phyloP scores from a whole-genome alignment of 164 flowering plant species.

The Cinnamomum chago region DNA sequence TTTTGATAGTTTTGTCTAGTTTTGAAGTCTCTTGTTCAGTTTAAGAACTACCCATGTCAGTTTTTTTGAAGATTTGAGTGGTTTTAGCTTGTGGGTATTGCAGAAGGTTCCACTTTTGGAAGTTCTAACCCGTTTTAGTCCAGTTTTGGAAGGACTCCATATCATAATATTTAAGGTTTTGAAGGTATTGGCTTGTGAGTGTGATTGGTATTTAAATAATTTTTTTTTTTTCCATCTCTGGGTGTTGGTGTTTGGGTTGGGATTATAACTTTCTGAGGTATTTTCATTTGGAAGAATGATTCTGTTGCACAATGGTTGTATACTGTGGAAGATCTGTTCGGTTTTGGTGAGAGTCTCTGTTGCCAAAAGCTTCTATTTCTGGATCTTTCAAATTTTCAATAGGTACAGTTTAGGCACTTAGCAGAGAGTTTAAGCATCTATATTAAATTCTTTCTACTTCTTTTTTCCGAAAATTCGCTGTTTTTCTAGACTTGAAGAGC shows the following conservation, averaged over 20 bases:
- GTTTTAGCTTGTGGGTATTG: not conserved
- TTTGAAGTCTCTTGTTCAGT: not conserved
- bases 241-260: slow-evolving; percentile 13
- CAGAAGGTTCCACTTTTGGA: not conserved
- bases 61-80: not conserved
- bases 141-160: not conserved
- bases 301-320: slow-evolving; percentile 42
- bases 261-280: slow-evolving; percentile 1
- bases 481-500: slow-evolving; percentile 8
- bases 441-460: not conserved
- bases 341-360: slow-evolving; percentile 47
- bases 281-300: slow-evolving; percentile 43
- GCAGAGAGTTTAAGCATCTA: slow-evolving; percentile 1
- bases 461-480: not conserved
- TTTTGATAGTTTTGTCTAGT: slow-evolving; percentile 24
- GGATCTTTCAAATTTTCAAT: slow-evolving; percentile 82
- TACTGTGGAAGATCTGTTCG: slow-evolving; percentile 44
- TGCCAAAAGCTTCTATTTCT: slow-evolving; percentile 68
- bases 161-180: not conserved
- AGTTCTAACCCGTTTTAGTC: not conserved
- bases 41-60: not conserved
- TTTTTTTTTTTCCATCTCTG: not conserved
- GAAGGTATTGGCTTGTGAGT: slow-evolving; percentile 16
- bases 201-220: not conserved
- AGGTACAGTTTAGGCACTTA: slow-evolving; percentile 59